Evolutionary conservation across 176 grass and related monocot genomes (phyloP), one percentile per base, ranked within the genome.

Genomic region (Thinopyrum elongatum): DNA sequence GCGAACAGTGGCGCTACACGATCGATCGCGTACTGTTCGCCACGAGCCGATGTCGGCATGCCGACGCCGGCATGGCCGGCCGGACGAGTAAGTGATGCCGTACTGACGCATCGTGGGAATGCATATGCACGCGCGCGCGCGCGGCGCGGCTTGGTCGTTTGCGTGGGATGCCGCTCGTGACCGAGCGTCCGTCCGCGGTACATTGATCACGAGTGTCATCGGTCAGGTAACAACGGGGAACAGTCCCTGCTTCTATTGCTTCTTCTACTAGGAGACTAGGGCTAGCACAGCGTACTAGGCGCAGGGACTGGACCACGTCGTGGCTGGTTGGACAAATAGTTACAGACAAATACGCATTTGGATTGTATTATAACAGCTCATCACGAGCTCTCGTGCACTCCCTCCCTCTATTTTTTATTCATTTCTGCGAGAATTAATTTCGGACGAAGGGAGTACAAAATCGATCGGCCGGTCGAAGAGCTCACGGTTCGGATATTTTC

Each of bases 141-240:
- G 10, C 39, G 25, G 5, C 46, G 65, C 25, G 8, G 7, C 36
- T 47, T 16, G 82, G 34, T 14, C 0, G 51, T n/a, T 63, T 22
- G 46, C 28, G 14, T 19, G 34, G 19, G 62, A 33, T 26, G 46
- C 34, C 14, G 33, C 86, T 76, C 79, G 79, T 82, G 62, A 86
- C 31, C 3, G 29, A 70, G 65, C 46, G 30, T 57, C 39, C 70
- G 62, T 36, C 17, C 22, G 15, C 64, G 8, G 55, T 66, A 81
- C 68, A 38, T 74, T 38, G 30, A 11, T 87, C 86, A 87, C 86
- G 86, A 66, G 85, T 12, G 35, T 19, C 35, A 5, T 16, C 1
- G n/a, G 22, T 41, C 81, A 83, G 21, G 68, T 83, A 28, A 47
- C 39, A 14, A 27, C 6, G 11, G 72, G 42, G 42, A 49, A 62